Evolutionary conservation across 2,329 filamentous ascomycete genomes (phyloP).

Genomic region (Aureobasidium sp.): DNA sequence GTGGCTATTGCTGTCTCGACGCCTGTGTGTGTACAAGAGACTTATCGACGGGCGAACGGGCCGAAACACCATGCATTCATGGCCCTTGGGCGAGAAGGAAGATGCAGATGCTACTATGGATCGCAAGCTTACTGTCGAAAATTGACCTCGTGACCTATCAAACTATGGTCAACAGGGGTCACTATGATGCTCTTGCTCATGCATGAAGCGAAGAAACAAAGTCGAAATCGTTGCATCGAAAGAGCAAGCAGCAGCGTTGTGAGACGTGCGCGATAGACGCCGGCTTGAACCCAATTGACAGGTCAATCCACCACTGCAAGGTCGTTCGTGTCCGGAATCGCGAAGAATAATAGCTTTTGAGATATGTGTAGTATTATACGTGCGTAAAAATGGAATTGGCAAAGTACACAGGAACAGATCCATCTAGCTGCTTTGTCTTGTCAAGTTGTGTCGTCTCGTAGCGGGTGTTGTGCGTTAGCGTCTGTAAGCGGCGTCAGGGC

Average conservation of each 20-base stretch:
- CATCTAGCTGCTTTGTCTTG: not conserved
- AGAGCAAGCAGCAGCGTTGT: constrained; percentile 1
- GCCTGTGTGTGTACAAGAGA: not conserved
- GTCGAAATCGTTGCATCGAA: not conserved
- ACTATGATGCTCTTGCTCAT: not conserved
- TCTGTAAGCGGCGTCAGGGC: not conserved
- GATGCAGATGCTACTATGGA: not conserved
- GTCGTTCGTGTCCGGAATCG: not conserved
- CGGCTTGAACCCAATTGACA: constrained; percentile 13
- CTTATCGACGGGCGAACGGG: not conserved
- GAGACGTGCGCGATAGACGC: constrained; percentile 11
- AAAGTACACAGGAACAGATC: constrained; percentile 2
- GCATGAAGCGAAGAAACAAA: constrained; percentile 2
- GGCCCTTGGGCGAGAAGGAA: not conserved
- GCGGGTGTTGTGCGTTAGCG: constrained; percentile 1
- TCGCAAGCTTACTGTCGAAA: not conserved
- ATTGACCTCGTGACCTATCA: constrained; percentile 2
- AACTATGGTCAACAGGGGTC: not conserved
- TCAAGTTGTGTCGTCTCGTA: not conserved
- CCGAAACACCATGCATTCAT: not conserved
- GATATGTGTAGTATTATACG: not conserved
- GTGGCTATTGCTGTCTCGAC: not conserved
- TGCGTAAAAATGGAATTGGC: not conserved
- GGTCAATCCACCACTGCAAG: not conserved
- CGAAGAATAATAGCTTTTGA: not conserved